phyloP scores from a whole-genome alignment of 352 stramenopile genomes.

The Thalassiosira oceanica region DNA sequence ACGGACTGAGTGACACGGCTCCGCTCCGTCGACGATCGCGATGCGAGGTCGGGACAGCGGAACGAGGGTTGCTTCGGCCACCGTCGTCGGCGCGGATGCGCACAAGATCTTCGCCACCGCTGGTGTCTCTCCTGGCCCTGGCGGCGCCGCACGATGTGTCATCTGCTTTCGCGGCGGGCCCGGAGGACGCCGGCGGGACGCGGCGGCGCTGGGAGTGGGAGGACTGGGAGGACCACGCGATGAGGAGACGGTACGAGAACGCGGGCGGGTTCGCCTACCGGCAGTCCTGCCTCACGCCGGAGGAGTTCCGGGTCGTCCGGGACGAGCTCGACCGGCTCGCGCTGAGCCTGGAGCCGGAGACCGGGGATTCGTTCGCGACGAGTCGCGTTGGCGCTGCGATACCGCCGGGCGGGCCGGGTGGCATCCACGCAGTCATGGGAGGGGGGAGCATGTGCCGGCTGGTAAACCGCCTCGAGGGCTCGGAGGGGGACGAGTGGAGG shows the following conservation, averaged over 20 bases:
- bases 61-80: too few relatives aligned
- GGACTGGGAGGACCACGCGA: slow-evolving; percentile 17
- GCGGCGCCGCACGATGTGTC: too few relatives aligned
- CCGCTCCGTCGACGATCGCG: too few relatives aligned
- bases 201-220: too few relatives aligned
- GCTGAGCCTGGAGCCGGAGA: slow-evolving; percentile 40
- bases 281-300: slow-evolving; percentile 49
- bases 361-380: slow-evolving; percentile 50
- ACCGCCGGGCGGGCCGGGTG: background rate
- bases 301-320: slow-evolving; percentile 44
- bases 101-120: too few relatives aligned
- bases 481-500: slow-evolving; percentile 4
- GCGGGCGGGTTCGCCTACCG: slow-evolving; percentile 57
- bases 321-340: slow-evolving; percentile 21
- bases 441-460: slow-evolving; percentile 44
- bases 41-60: too few relatives aligned
- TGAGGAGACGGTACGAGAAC: slow-evolving; percentile 39
- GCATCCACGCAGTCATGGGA: slow-evolving; percentile 45
- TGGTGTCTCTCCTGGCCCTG: too few relatives aligned
- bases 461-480: slow-evolving; percentile 27
- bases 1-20: too few relatives aligned
- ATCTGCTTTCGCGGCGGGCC: too few relatives aligned
- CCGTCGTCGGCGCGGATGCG: too few relatives aligned
- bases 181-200: too few relatives aligned
- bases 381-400: slow-evolving; percentile 54